Conservation (phyloP, 1,284 basidiomycete species). For the Thecaphora frezii region DNA sequence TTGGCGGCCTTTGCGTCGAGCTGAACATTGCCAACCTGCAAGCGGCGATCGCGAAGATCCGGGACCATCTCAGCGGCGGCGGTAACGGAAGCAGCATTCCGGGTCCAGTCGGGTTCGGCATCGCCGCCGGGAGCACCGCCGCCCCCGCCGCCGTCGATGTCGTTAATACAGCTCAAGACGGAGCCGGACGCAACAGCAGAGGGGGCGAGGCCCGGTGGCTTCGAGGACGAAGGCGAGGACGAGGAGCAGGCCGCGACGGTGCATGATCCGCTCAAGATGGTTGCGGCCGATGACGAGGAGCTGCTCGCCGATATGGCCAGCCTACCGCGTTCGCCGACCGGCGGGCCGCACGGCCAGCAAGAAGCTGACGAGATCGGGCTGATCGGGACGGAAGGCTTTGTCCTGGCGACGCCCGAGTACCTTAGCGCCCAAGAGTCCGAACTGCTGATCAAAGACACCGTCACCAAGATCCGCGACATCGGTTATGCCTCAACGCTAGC, state of each 20-base stretch:
- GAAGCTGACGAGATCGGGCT: constrained; percentile 57
- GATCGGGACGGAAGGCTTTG: constrained; percentile 48
- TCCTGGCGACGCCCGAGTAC: constrained; percentile 42
- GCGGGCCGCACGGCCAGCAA: constrained; percentile 36
- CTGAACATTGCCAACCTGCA: constrained; percentile 80
- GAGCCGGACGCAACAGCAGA: constrained; percentile 63
- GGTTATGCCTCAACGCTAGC: constrained; percentile 8
- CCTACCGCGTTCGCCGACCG: constrained; percentile 4
- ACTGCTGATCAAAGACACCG: constrained; percentile 44
- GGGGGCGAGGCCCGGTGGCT: not conserved
- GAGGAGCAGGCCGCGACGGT: constrained; percentile 2
- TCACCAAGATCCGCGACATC: constrained; percentile 42
- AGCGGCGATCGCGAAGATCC: constrained; percentile 56
- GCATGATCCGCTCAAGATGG: constrained; percentile 81
- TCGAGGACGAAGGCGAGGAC: constrained; percentile 55
- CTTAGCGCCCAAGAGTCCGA: constrained; percentile 44
- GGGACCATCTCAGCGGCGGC: constrained; percentile 16
- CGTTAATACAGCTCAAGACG: constrained; percentile 66
- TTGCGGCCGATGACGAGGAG: constrained; percentile 76
- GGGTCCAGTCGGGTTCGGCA: no score
- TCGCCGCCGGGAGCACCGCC: constrained; percentile 21
- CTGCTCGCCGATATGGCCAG: not conserved
- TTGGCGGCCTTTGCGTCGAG: constrained; percentile 79
- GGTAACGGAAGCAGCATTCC: constrained; percentile 5
- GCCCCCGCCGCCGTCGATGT: constrained; percentile 14